These are phyloP conservation scores for Chamaecyparis obtusa DNA, from an alignment of 75 land plant species.

Conservation along the genomic window DNA sequence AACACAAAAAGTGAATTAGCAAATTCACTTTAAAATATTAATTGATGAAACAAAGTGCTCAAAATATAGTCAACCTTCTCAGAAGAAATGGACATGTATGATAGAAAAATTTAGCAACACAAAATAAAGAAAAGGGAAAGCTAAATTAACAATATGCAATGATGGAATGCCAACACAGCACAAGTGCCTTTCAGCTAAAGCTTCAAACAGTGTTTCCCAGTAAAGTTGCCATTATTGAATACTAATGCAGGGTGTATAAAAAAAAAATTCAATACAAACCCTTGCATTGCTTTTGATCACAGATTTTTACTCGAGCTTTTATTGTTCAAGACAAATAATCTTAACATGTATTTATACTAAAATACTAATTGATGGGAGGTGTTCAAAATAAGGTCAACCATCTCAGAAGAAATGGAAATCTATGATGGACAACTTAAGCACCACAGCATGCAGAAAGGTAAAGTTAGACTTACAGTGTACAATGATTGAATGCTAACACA, in stretches of 20 bases:
- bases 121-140: not conserved
- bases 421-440: not conserved
- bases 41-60: not conserved
- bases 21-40: not conserved
- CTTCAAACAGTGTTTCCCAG: no score
- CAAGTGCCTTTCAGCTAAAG: not conserved
- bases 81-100: not conserved
- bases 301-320: no score
- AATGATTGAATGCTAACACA: not conserved
- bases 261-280: no score
- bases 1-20: not conserved
- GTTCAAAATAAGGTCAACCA: not conserved
- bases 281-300: no score
- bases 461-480: no score
- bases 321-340: no score
- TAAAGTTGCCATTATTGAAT: no score
- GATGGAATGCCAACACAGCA: not conserved
- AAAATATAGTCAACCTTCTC: not conserved
- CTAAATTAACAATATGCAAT: not conserved
- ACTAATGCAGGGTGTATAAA: no score
- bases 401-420: not conserved
- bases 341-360: not conserved
- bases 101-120: not conserved
- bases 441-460: not conserved
- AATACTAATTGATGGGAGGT: not conserved